Conservation (phyloP, 2,329 filamentous ascomycete species). For the Beauveria pseudobassiana region DNA sequence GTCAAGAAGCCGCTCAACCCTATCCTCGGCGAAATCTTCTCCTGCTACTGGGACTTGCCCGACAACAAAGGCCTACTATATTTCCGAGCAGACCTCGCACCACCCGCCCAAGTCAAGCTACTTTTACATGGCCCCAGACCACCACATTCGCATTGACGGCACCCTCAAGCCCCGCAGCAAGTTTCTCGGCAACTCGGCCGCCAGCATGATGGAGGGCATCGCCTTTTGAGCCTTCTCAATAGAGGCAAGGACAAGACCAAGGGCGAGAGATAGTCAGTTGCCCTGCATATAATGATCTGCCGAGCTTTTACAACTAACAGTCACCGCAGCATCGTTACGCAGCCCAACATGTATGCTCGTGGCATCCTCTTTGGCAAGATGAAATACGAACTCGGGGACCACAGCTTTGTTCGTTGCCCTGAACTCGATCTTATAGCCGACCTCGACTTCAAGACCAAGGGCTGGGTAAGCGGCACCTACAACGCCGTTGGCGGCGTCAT, state of each 20-base stretch:
- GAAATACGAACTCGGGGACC: slow-evolving; percentile 98
- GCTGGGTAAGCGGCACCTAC: slow-evolving; percentile 93
- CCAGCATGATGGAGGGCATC: slow-evolving; percentile 96
- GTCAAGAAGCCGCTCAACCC: slow-evolving; percentile 98
- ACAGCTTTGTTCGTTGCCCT: slow-evolving; percentile 86
- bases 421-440: slow-evolving; percentile 82
- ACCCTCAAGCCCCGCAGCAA: slow-evolving; percentile 91
- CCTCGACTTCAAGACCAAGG: slow-evolving; percentile 97
- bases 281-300: background rate
- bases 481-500: slow-evolving; percentile 91
- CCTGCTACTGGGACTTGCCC: slow-evolving; percentile 89
- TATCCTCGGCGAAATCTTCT: slow-evolving; percentile 89
- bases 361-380: slow-evolving; percentile 98
- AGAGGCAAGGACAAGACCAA: slow-evolving; percentile 55
- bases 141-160: slow-evolving; percentile 91
- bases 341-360: slow-evolving; percentile 98
- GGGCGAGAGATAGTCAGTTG: slow-evolving; percentile 82
- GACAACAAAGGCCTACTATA: slow-evolving; percentile 89
- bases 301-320: background rate
- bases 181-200: slow-evolving; percentile 94
- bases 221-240: slow-evolving; percentile 81
- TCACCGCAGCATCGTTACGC: slow-evolving; percentile 43
- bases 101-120: slow-evolving; percentile 98
- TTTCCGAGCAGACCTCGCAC: slow-evolving; percentile 95
- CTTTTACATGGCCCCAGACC: slow-evolving; percentile 94